Base-by-base conservation (phyloP, 2,329 filamentous ascomycete genomes). In the Colletotrichum acutatum region DNA sequence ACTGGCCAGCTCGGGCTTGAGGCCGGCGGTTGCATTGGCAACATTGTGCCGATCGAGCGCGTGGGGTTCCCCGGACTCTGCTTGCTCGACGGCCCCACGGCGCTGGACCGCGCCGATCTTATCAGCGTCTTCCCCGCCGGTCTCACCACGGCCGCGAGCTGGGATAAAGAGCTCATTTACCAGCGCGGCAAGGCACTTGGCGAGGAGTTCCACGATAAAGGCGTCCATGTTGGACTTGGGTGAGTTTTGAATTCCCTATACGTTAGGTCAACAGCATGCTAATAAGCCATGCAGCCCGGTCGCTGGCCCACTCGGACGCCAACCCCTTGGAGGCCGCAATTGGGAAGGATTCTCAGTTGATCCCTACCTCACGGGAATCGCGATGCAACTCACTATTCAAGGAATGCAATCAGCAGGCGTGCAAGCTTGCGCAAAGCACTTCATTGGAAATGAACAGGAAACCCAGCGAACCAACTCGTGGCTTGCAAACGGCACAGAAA, bases 311-410 rank as follows among this genome's bases (percentile, higher is more conserved):
- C 80, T 97, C 3, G 94, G 94, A 8, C 90, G 94, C 76, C 89
- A 92, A 77, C 91, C 94, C 1, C 86, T 89, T 59, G 94, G 91
- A 49, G 94, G 94, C 0, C 87, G 94, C 54, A 95, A 94, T 79
- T 97, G 94, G 94, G 94, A 97, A 80, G 94, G 93, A 0, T 97
- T 96, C 78, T 92, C 93, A 0, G 86, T 91, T 0, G 94, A 97
- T 78, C 94, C 94, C 0, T 94, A 96, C 61, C 86, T 97, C 1
- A 74, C 90, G 14, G 92, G 91, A 19, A 84, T 92, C 74, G 90
- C 88, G 11, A 89, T 91, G 79, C 85, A 85, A n/a, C 87, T 91
- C 80, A 92, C 91, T 0, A 86, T 93, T 65, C 83, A 88, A 74
- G 92, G 86, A 0, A 86, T 90, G 80, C 88, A 90, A 79, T 79